Evolutionary conservation across 2,329 filamentous ascomycete genomes (phyloP).

Genomic region (Catunica adiposa): DNA sequence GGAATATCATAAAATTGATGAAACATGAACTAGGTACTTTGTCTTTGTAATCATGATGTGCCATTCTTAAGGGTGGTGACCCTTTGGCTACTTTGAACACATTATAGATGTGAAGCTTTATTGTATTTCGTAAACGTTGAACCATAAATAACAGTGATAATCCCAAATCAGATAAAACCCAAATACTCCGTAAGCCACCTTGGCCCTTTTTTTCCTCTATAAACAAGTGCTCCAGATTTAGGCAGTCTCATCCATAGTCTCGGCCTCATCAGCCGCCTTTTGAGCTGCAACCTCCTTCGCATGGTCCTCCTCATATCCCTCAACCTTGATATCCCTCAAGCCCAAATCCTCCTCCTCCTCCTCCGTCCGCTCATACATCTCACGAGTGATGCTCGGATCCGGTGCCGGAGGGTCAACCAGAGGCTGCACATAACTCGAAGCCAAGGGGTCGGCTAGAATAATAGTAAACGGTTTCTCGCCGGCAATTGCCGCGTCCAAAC

Average conservation of each 20-base stretch:
- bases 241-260: slow-evolving; percentile 11
- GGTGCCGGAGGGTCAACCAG: slow-evolving; percentile 52
- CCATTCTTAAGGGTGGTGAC: no score
- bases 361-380: slow-evolving; percentile 72
- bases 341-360: slow-evolving; percentile 92
- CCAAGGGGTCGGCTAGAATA: slow-evolving; percentile 72
- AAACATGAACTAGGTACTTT: no score
- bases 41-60: no score
- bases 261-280: slow-evolving; percentile 19
- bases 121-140: not conserved
- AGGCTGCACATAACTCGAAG: slow-evolving; percentile 86
- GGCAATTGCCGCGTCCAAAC: slow-evolving; percentile 59
- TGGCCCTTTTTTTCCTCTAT: not conserved
- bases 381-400: slow-evolving; percentile 65
- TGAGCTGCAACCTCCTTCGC: slow-evolving; percentile 25
- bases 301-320: slow-evolving; percentile 49
- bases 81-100: no score
- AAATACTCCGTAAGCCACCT: slow-evolving; percentile 4
- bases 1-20: no score
- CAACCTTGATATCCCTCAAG: slow-evolving; percentile 79
- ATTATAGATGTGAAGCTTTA: not conserved
- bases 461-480: slow-evolving; percentile 70
- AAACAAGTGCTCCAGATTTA: not conserved
- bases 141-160: slow-evolving; percentile 7
- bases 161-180: slow-evolving; percentile 3